These are phyloP conservation scores for Pterocarpus santalinus DNA, from an alignment of 306 rosid genomes.

Conservation along the genomic window DNA sequence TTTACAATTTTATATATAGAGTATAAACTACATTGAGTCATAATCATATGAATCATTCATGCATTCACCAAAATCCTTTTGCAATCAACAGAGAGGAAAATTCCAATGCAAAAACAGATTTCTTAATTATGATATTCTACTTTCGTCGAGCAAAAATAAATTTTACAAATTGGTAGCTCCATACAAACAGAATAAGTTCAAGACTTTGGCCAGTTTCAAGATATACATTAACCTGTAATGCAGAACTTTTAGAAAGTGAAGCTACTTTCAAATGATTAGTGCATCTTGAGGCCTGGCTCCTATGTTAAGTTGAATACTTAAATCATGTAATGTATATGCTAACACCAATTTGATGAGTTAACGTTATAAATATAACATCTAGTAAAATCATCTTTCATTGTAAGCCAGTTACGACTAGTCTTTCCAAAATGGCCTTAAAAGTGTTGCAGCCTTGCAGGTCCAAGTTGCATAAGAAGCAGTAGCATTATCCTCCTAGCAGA, in stretches of 20 bases:
- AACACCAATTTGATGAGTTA: not conserved
- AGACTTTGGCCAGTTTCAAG: conserved; percentile 23
- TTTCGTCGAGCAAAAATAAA: not conserved
- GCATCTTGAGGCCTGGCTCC: conserved; percentile 16
- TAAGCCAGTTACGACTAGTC: not conserved
- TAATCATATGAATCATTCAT: conserved; percentile 1
- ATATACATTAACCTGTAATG: conserved; percentile 6
- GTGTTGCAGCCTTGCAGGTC: too few species aligned
- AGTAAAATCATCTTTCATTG: not conserved
- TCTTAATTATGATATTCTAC: conserved; percentile 5
- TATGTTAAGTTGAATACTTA: not conserved
- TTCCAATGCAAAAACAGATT: not conserved
- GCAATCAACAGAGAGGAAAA: not conserved
- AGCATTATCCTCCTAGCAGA: not conserved
- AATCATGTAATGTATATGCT: conserved; percentile 9
- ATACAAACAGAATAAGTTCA: conserved; percentile 18
- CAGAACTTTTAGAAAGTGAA: conserved; percentile 21
- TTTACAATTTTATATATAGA: not conserved
- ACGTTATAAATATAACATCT: too few species aligned
- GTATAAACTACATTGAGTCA: not conserved
- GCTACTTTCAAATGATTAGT: not conserved
- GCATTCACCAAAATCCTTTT: not conserved
- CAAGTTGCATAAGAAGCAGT: not conserved
- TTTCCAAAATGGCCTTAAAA: not conserved
- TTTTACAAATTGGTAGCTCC: not conserved